Base-by-base conservation (phyloP, 2,329 filamentous ascomycete genomes). In the Arthrobotrys musiformis region DNA sequence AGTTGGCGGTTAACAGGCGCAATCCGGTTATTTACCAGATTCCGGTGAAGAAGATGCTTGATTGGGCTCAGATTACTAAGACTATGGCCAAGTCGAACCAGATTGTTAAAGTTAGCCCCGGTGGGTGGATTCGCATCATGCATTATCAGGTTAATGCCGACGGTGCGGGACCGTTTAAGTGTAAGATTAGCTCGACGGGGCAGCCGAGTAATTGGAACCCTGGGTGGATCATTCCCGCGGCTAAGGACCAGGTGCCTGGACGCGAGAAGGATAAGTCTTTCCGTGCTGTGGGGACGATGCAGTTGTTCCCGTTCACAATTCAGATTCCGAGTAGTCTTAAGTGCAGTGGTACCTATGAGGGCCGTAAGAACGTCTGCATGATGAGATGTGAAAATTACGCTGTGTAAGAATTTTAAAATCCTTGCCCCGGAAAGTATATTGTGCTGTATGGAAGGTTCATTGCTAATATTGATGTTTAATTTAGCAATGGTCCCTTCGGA, bases 111-210 rank as follows among this genome's bases (percentile, higher is more conserved):
- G 58, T 46, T 42, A 58, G 46, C 5, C 46, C 46, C 4, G 60
- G 60, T 28, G 69, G 69, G 7, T 73, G 69, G 69, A 46, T 73
- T 22, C 56, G 60, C 30, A 60, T 73, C 15, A 64, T 66, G 69
- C 33, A 46, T 22, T 54, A 74, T 30, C 61, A 74, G 35, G 30
- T 74, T 4, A 74, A 74, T 42, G 52, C 52, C n/a, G 40, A 42
- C 5, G 40, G 40, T 1, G 40, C 40, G n/a, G 40, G 40, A 6
- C 40, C 40, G 4, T 73, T 48, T 4, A 73, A 19, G 22, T 74
- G 70, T 42, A 74, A 67, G 44, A 66, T 73, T 22, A 68, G 62
- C 17, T 40, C 48, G 7, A 68, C 11, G 6, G 63, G 70, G 15
- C 4, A 26, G 2, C 54, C 70, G 4, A 62, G 17, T 28, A 37